Evolutionary conservation across 2,329 filamentous ascomycete species (phyloP).

Genomic region (Alternaria sp.): DNA sequence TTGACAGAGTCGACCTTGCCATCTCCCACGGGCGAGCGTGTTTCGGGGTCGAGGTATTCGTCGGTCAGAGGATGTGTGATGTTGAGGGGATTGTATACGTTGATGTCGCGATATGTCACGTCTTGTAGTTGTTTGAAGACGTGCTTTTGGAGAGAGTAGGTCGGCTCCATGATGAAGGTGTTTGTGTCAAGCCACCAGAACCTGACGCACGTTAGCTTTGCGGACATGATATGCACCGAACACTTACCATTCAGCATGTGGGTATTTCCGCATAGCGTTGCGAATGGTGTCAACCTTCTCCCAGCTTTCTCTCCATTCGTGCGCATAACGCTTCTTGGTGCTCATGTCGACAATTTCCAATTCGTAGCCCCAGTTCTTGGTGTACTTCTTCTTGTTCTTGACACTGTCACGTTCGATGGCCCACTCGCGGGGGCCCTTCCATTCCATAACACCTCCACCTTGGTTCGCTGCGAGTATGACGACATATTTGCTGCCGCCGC

Average conservation of each 20-base stretch:
- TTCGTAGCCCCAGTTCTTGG: slow-evolving; percentile 88
- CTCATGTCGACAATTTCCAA: slow-evolving; percentile 98
- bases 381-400: slow-evolving; percentile 92
- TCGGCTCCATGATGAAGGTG: slow-evolving; percentile 97
- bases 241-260: slow-evolving; percentile 90
- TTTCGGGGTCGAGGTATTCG: slow-evolving; percentile 77
- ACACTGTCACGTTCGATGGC: slow-evolving; percentile 97
- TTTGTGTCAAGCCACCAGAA: slow-evolving; percentile 99
- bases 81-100: slow-evolving; percentile 93
- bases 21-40: slow-evolving; percentile 78
- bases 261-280: slow-evolving; percentile 89
- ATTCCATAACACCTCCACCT: slow-evolving; percentile 97
- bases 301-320: slow-evolving; percentile 99
- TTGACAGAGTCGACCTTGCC: slow-evolving; percentile 81
- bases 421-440: slow-evolving; percentile 98
- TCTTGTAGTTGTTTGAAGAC: slow-evolving; percentile 82
- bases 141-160: slow-evolving; percentile 86
- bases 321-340: slow-evolving; percentile 97
- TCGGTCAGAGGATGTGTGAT: slow-evolving; percentile 82
- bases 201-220: slow-evolving; percentile 64
- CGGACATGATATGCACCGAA: neutral
- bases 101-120: slow-evolving; percentile 92
- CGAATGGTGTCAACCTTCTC: slow-evolving; percentile 97
- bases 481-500: slow-evolving; percentile 90
- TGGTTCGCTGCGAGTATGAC: slow-evolving; percentile 93